Conservation (phyloP, 2,329 filamentous ascomycete genomes). For the Aspergillus ruber region DNA sequence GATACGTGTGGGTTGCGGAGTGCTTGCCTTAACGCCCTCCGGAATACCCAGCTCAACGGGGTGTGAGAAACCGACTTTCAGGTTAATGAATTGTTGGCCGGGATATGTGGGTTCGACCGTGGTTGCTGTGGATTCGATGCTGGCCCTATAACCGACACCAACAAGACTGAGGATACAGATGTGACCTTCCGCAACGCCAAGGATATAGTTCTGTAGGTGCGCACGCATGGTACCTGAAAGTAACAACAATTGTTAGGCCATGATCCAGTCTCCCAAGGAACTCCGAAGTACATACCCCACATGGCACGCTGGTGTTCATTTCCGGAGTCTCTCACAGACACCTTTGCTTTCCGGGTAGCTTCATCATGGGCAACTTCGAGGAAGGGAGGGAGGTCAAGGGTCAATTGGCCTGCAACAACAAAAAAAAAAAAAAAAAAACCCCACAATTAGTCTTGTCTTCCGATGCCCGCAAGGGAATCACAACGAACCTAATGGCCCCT, state of each 20-base stretch:
- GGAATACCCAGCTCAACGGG: constrained; percentile 86
- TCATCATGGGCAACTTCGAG: constrained; percentile 64
- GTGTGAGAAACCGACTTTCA: constrained; percentile 96
- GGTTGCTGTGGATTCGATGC: constrained; percentile 67
- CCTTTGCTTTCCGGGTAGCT: constrained; percentile 54
- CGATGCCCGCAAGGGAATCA: constrained; percentile 14
- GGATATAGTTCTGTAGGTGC: constrained; percentile 82
- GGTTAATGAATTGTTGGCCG: constrained; percentile 79
- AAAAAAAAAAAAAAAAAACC: neutral
- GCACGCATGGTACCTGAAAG: constrained; percentile 74
- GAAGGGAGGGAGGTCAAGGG: constrained; percentile 72
- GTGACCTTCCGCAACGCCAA: constrained; percentile 93
- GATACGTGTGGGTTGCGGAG: constrained; percentile 84
- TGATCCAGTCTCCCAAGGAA: neutral
- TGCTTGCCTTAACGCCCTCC: constrained; percentile 73
- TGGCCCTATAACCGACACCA: constrained; percentile 90
- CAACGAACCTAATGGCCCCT: constrained; percentile 66
- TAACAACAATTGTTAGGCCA: constrained; percentile 13
- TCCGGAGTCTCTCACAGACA: constrained; percentile 64
- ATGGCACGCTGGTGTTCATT: constrained; percentile 77
- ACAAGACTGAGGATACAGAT: constrained; percentile 87
- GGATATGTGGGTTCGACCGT: constrained; percentile 62
- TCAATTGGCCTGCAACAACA: constrained; percentile 57
- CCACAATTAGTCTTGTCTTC: neutral
- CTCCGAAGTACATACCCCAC: constrained; percentile 65